Conservation (phyloP, 768 basidiomycete genomes). For the Lentinula sp. region DNA sequence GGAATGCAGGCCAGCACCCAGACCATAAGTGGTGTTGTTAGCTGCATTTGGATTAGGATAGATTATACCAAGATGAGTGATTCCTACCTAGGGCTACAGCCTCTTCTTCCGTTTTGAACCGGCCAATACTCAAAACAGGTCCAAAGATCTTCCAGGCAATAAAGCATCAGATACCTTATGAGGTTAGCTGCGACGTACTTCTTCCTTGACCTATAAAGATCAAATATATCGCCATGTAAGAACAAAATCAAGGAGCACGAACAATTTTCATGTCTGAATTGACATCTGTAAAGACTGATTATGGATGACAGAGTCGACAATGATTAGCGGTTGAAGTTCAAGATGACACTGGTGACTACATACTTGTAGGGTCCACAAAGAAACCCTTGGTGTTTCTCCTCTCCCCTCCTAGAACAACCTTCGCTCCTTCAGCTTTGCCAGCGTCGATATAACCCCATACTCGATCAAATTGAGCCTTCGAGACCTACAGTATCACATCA, state of each 20-base stretch:
- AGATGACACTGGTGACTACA: conserved; percentile 18
- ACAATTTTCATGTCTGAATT: conserved; percentile 83
- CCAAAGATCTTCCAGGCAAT: conserved; percentile 73
- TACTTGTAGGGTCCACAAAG: conserved; percentile 87
- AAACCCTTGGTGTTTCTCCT: conserved; percentile 75
- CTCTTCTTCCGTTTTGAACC: conserved; percentile 84
- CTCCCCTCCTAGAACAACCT: conserved; percentile 69
- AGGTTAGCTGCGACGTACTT: conserved; percentile 33
- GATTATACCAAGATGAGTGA: not conserved
- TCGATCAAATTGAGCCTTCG: conserved; percentile 79
- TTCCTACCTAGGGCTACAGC: conserved; percentile 49
- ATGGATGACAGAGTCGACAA: not conserved
- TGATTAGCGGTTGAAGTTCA: conserved; percentile 1
- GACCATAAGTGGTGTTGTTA: conserved; percentile 85
- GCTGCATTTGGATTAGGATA: conserved; percentile 29
- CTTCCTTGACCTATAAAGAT: conserved; percentile 54
- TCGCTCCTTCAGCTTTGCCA: conserved; percentile 83
- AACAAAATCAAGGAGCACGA: conserved; percentile 16
- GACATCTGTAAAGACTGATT: conserved; percentile 76
- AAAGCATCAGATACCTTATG: conserved; percentile 5
- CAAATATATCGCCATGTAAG: not conserved
- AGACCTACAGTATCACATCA: conserved; percentile 44
- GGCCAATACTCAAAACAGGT: conserved; percentile 80
- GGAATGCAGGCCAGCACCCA: conserved; percentile 88
- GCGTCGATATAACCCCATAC: conserved; percentile 85